These are phyloP conservation scores for Euphorbia celastroides DNA, from an alignment of 441 rosid species.

Conservation along the genomic window DNA sequence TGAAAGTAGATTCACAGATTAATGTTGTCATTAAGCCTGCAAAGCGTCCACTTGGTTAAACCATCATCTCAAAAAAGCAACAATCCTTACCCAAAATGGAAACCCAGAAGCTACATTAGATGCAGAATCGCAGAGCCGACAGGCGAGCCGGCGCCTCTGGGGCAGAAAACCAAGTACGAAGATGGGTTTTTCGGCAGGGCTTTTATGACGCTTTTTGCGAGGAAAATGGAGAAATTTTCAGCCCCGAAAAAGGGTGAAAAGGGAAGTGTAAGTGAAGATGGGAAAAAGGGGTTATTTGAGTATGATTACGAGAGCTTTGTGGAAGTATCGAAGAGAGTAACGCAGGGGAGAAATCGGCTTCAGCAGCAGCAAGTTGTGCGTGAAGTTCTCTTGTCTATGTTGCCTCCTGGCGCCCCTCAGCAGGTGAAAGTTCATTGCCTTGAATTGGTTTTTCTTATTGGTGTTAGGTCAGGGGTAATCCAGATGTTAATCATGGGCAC, in stretches of 20 bases:
- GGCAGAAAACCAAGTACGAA: conserved; percentile 68
- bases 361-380: conserved; percentile 88
- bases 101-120: conserved; percentile 21
- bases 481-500: neutral
- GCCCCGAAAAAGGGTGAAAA: conserved; percentile 23
- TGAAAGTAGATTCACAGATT: conserved; percentile 7
- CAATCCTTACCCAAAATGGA: conserved; percentile 15
- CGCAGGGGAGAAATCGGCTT: conserved; percentile 59
- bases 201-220: conserved; percentile 78
- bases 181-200: conserved; percentile 76
- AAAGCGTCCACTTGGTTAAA: conserved; percentile 25
- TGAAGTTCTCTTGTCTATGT: conserved; percentile 85
- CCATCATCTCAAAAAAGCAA: conserved; percentile 9
- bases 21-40: conserved; percentile 68
- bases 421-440: conserved; percentile 35
- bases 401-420: conserved; percentile 87
- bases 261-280: conserved; percentile 1
- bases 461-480: neutral
- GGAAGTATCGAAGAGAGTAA: conserved; percentile 78
- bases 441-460: no score
- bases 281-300: conserved; percentile 42
- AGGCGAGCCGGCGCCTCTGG: conserved; percentile 84
- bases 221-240: conserved; percentile 85
- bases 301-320: conserved; percentile 78
- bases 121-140: conserved; percentile 77